Percentiles rank a stretch among this genome's conserved stretches.
Evolutionary conservation across 768 basidiomycete species (phyloP).

Genomic region (Tremella fuciformis): DNA sequence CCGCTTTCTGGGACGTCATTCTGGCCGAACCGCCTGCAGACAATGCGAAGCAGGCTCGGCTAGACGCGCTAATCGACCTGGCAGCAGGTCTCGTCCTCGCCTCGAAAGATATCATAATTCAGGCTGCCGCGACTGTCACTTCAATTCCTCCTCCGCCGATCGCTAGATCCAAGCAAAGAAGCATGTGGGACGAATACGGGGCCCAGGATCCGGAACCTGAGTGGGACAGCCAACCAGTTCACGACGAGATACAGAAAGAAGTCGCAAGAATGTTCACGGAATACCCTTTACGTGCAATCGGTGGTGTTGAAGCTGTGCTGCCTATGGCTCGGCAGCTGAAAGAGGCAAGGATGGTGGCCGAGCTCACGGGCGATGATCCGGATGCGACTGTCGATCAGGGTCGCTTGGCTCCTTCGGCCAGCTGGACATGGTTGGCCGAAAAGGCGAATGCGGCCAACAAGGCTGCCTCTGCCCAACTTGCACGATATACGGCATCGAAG

Average conservation of each 20-base stretch:
- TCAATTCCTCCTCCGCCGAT: background rate
- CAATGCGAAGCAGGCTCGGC: background rate
- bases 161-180: background rate
- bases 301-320: constrained; percentile 28
- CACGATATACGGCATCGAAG: background rate
- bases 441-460: constrained; percentile 2
- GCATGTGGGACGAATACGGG: background rate
- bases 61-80: background rate
- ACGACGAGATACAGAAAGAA: background rate
- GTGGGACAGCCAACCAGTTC: background rate
- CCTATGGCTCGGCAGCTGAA: constrained; percentile 26
- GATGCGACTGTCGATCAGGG: constrained; percentile 8
- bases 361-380: constrained; percentile 17
- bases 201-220: constrained; percentile 1
- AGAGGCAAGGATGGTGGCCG: constrained; percentile 24
- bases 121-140: background rate
- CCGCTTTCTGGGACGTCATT: background rate
- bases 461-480: constrained; percentile 5
- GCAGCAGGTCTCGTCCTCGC: background rate
- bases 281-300: constrained; percentile 23
- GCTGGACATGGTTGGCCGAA: constrained; percentile 5
- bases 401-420: background rate
- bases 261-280: background rate
- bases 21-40: background rate
- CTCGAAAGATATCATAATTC: background rate